These are phyloP conservation scores for Coniochaeta sp. DNA, from an alignment of 2,329 filamentous ascomycete genomes.

Conservation along the genomic window DNA sequence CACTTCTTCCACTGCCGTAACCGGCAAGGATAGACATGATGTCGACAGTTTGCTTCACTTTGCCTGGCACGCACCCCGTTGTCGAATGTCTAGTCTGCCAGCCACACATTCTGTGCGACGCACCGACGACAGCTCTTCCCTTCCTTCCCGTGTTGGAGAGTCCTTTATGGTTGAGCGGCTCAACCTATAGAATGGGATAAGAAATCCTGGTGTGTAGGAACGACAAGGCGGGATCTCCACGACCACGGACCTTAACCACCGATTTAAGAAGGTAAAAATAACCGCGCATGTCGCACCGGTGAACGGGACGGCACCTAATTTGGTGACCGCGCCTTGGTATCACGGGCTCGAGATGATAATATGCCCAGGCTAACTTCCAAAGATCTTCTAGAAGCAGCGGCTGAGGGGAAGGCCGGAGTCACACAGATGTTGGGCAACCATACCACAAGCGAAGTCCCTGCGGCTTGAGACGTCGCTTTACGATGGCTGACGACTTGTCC, in stretches of 20 bases:
- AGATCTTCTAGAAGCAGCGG: neutral
- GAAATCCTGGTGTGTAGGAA: neutral
- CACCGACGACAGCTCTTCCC: no score
- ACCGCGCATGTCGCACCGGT: neutral
- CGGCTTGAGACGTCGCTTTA: neutral
- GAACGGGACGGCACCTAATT: neutral
- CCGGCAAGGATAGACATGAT: neutral
- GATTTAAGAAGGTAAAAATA: constrained; percentile 2
- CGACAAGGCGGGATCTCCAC: neutral
- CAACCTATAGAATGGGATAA: neutral
- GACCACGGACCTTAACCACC: neutral
- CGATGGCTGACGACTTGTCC: neutral
- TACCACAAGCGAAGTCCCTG: neutral
- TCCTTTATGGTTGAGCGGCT: no score
- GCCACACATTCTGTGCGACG: no score
- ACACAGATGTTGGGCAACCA: neutral
- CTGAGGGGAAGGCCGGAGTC: neutral
- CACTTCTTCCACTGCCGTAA: neutral
- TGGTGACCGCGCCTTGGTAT: neutral
- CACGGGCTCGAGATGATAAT: neutral
- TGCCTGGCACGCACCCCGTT: neutral
- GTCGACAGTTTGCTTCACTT: neutral
- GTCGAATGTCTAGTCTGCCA: neutral
- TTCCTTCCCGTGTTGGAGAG: no score
- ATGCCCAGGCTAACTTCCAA: neutral